Percentiles rank a stretch among this genome's conserved stretches.
phyloP scores from a whole-genome alignment of 192 early-diverging fungal genomes.

The Coemansia sp. region DNA sequence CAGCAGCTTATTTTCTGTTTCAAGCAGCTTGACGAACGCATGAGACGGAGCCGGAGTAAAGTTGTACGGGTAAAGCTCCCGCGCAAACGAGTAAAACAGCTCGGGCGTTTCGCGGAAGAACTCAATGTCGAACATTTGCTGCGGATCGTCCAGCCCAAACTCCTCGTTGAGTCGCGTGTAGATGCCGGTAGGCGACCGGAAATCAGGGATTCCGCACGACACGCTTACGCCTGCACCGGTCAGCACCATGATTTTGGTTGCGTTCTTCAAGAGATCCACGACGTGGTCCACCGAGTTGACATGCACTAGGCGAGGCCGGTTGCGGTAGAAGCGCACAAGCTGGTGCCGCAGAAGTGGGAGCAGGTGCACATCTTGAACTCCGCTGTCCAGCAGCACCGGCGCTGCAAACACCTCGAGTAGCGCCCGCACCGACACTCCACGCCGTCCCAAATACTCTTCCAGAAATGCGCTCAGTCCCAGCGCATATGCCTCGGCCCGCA shows the following conservation, averaged over 20 bases:
- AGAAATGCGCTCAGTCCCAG: conserved; percentile 56
- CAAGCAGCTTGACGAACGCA: conserved; percentile 84
- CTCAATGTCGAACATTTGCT: conserved; percentile 95
- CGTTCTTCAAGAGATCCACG: conserved; percentile 56
- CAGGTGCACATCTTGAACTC: conserved; percentile 59
- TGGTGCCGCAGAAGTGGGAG: conserved; percentile 59
- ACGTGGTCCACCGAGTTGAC: conserved; percentile 68
- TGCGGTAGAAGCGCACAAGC: conserved; percentile 58
- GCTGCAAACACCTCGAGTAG: conserved; percentile 64
- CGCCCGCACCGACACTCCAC: conserved; percentile 54
- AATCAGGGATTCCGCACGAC: conserved; percentile 96
- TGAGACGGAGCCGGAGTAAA: conserved; percentile 86
- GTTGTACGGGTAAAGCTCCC: conserved; percentile 86
- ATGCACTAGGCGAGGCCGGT: conserved; percentile 54
- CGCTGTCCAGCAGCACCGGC: conserved; percentile 36
- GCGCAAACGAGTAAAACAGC: conserved; percentile 94
- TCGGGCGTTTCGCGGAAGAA: conserved; percentile 83
- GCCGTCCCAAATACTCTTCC: conserved; percentile 60
- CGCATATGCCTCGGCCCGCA: conserved; percentile 35
- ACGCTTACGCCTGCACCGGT: conserved; percentile 86
- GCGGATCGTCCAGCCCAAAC: conserved; percentile 89
- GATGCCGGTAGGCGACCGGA: conserved; percentile 89
- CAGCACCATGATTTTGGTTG: conserved; percentile 82
- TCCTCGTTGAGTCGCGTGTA: conserved; percentile 82
- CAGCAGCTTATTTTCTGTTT: conserved; percentile 74